A percentile compares a stretch with the other conserved stretches of the same genome.
These are phyloP conservation scores for Erysimum cheiri DNA, from an alignment of 441 rosid species.

Conservation along the genomic window DNA sequence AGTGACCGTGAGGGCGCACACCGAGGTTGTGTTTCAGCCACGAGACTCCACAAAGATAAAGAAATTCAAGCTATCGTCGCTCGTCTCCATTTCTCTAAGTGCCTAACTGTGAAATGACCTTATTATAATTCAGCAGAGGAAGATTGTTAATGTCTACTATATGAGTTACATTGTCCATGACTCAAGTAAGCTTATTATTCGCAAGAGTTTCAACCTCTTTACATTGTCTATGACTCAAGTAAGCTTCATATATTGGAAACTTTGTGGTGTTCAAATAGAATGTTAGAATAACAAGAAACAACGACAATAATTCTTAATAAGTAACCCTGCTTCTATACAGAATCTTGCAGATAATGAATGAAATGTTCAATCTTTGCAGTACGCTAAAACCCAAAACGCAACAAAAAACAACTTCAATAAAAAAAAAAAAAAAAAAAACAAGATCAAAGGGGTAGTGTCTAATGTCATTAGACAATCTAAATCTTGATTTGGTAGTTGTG, in stretches of 20 bases:
- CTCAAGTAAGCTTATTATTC: not conserved
- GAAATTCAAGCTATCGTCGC: conserved; percentile 81
- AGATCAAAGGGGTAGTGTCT: conserved; percentile 31
- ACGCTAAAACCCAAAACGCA: not conserved
- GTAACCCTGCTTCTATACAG: conserved; percentile 28
- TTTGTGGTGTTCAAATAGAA: not conserved
- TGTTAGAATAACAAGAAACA: not conserved
- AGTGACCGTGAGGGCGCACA: conserved; percentile 70
- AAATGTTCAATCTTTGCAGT: conserved; percentile 13
- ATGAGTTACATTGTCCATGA: conserved; percentile 4
- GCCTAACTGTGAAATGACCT: conserved; percentile 53
- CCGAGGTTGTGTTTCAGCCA: conserved; percentile 80
- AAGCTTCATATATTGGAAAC: not conserved
- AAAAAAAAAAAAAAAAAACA: conserved; percentile 5
- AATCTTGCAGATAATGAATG: conserved; percentile 7
- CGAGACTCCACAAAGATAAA: conserved; percentile 61
- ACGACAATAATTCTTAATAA: not conserved
- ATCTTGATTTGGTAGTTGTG: conserved; percentile 14
- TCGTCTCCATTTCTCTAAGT: conserved; percentile 70
- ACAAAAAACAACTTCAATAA: not conserved
- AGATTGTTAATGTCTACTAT: conserved; percentile 5
- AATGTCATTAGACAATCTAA: conserved; percentile 25
- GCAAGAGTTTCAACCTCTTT: not conserved
- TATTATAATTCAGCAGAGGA: not conserved
- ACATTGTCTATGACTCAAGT: not conserved